These are phyloP conservation scores for Podospora pseudopauciseta DNA, from an alignment of 495 filamentous ascomycete species.

Conservation along the genomic window DNA sequence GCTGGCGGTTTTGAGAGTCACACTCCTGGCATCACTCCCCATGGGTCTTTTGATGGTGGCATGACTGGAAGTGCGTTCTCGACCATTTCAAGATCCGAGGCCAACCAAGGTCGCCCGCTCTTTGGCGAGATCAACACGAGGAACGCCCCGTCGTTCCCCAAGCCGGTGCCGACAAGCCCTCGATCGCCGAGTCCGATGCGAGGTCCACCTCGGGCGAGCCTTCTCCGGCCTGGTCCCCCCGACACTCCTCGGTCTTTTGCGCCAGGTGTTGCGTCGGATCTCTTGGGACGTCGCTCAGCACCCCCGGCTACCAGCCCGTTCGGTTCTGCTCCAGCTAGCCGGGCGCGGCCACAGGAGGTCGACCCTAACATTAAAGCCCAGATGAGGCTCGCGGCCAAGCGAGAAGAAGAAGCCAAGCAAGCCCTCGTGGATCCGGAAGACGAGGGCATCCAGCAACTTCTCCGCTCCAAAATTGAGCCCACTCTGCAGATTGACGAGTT, in stretches of 20 bases:
- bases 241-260: constrained; percentile 55
- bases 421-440: constrained; percentile 55
- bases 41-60: constrained; percentile 61
- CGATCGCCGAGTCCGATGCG: constrained; percentile 80
- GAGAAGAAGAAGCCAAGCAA: constrained; percentile 47
- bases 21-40: constrained; percentile 58
- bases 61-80: constrained; percentile 42
- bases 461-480: constrained; percentile 45
- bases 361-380: constrained; percentile 40
- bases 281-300: constrained; percentile 35
- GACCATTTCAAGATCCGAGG: constrained; percentile 46
- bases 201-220: constrained; percentile 42
- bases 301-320: constrained; percentile 20
- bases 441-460: constrained; percentile 49
- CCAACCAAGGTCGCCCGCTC: constrained; percentile 42
- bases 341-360: constrained; percentile 20
- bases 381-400: constrained; percentile 40
- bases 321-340: constrained; percentile 14
- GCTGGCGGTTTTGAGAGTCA: constrained; percentile 37
- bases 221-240: constrained; percentile 36
- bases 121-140: constrained; percentile 63
- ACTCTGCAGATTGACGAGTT: constrained; percentile 56
- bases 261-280: constrained; percentile 48
- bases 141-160: constrained; percentile 53
- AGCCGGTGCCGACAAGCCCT: constrained; percentile 58